Percentiles rank a stretch among this genome's conserved stretches.
Evolutionary conservation across 2,329 filamentous ascomycete species (phyloP).

Genomic region (Epichloe baconii): DNA sequence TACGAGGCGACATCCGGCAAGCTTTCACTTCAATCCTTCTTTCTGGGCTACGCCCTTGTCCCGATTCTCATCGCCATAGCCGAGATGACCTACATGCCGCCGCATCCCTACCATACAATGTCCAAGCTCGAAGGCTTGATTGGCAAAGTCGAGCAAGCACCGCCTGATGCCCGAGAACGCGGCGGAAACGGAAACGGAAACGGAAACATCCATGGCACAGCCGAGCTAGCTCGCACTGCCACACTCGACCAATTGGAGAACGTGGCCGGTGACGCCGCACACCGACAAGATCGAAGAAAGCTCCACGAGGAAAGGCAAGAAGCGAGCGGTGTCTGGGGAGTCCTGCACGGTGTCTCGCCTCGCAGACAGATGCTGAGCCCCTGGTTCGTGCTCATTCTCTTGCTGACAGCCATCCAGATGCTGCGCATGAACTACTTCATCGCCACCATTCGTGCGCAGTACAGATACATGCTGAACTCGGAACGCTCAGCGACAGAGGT

Average conservation of each 20-base stretch:
- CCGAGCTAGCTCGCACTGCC: background rate
- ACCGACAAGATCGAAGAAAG: background rate
- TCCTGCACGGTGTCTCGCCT: constrained; percentile 50
- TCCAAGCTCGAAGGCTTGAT: background rate
- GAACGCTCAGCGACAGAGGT: constrained; percentile 23
- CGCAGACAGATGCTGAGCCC: constrained; percentile 48
- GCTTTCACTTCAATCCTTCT: background rate
- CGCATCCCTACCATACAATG: background rate
- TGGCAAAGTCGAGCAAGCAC: background rate
- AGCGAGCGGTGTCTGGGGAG: constrained; percentile 53
- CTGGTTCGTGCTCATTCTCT: constrained; percentile 55
- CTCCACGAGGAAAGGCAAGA: constrained; percentile 36
- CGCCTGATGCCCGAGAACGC: background rate
- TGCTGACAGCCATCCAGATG: constrained; percentile 44
- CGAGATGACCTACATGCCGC: background rate
- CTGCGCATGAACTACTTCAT: constrained; percentile 25
- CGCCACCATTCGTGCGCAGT: constrained; percentile 56
- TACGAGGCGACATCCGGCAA: constrained; percentile 42
- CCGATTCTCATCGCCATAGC: background rate
- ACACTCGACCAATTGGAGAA: background rate
- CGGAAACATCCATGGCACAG: background rate
- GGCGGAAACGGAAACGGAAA: background rate
- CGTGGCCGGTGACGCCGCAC: background rate
- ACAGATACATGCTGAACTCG: constrained; percentile 51
- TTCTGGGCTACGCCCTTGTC: background rate